phyloP scores from a whole-genome alignment of 2,329 filamentous ascomycete species.

The Torrubiellomyces zombiae region DNA sequence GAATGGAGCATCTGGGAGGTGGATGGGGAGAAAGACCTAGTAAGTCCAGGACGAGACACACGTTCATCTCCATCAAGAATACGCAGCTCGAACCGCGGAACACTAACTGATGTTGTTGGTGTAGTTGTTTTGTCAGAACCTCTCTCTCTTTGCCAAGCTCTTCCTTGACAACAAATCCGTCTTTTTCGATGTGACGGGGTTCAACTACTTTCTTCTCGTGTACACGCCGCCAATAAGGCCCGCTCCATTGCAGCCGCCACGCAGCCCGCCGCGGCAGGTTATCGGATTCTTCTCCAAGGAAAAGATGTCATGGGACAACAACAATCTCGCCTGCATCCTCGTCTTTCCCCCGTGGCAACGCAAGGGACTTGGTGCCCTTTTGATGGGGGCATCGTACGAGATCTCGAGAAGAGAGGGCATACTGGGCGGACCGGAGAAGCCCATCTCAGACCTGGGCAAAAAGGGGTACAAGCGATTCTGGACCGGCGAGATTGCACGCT shows the following conservation, averaged over 20 bases:
- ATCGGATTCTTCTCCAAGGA: conserved; percentile 98
- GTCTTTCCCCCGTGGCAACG: conserved; percentile 93
- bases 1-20: conserved; percentile 84
- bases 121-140: conserved; percentile 78
- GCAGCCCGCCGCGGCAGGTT: conserved; percentile 25
- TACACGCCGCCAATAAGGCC: conserved; percentile 35
- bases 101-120: neutral
- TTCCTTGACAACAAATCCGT: conserved; percentile 98
- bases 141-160: conserved; percentile 90
- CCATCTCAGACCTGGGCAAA: conserved; percentile 69
- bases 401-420: conserved; percentile 70
- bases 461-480: conserved; percentile 76
- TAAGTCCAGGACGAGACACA: too few species aligned
- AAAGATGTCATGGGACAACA: conserved; percentile 97
- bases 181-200: conserved; percentile 89
- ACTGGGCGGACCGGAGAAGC: conserved; percentile 85
- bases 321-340: conserved; percentile 91
- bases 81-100: too few species aligned
- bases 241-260: conserved; percentile 3
- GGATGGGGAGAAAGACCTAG: conserved; percentile 71
- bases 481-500: conserved; percentile 69
- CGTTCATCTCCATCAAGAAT: neutral
- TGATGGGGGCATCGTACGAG: conserved; percentile 91
- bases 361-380: conserved; percentile 68
- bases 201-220: conserved; percentile 86